phyloP scores from a whole-genome alignment of 106 monocot species.

The Allium cepa region DNA sequence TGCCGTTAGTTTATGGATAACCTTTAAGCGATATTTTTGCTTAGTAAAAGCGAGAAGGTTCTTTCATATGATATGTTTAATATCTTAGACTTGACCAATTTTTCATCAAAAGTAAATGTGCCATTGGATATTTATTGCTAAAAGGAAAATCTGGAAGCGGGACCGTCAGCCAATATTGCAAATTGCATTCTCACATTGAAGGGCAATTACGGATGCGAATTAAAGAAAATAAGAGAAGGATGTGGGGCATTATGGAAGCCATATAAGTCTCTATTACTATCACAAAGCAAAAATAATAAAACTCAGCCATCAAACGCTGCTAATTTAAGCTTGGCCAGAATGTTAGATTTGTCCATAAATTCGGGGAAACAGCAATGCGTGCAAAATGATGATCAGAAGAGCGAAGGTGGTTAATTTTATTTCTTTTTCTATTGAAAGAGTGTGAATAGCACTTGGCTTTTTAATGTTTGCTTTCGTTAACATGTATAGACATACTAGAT shows the following conservation, averaged over 20 bases:
- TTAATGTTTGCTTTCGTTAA: background rate
- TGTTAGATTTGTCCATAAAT: slow-evolving; percentile 23
- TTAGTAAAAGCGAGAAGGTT: too few species aligned
- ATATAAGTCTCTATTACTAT: slow-evolving; percentile 37
- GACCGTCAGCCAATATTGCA: slow-evolving; percentile 51
- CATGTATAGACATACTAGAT: slow-evolving; percentile 25
- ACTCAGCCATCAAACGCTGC: background rate
- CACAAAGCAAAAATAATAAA: slow-evolving; percentile 6
- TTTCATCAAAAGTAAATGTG: background rate
- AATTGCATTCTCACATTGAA: slow-evolving; percentile 63
- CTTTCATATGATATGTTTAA: too few species aligned
- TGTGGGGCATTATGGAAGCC: slow-evolving; percentile 23
- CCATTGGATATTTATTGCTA: background rate
- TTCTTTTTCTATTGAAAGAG: background rate
- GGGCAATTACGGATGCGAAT: slow-evolving; percentile 43
- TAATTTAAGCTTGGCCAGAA: slow-evolving; percentile 18
- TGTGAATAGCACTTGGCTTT: too few species aligned
- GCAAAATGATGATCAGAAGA: slow-evolving; percentile 18
- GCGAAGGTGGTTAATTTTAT: slow-evolving; percentile 17
- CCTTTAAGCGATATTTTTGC: too few species aligned
- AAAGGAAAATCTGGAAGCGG: slow-evolving; percentile 53
- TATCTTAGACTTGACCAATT: too few species aligned
- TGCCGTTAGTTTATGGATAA: too few species aligned
- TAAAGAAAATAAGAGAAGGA: slow-evolving; percentile 10
- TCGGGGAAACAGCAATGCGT: slow-evolving; percentile 16